phyloP scores from a whole-genome alignment of 1,139 yeast species.

The Yamadazyma friedrichii region DNA sequence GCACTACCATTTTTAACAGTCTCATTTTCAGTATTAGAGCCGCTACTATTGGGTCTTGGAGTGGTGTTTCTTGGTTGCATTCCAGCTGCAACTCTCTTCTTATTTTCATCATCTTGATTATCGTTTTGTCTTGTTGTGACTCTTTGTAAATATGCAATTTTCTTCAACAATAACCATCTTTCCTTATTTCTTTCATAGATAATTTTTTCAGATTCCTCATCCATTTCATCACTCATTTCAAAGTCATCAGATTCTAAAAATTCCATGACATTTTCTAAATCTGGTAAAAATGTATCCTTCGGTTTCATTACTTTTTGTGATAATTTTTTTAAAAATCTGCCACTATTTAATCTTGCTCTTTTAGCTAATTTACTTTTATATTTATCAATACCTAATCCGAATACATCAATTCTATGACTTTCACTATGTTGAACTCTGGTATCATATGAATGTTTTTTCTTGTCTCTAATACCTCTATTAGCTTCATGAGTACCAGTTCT shows the following conservation, averaged over 20 bases:
- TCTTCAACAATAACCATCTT: constrained; percentile 68
- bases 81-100: constrained; percentile 35
- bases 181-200: constrained; percentile 51
- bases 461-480: constrained; percentile 80
- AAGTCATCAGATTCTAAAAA: constrained; percentile 51
- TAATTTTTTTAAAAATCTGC: constrained; percentile 54
- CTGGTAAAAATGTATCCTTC: constrained; percentile 51
- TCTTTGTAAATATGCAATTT: constrained; percentile 66
- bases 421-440: constrained; percentile 70
- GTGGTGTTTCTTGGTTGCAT: constrained; percentile 17
- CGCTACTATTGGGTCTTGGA: constrained; percentile 3
- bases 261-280: constrained; percentile 51
- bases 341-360: constrained; percentile 52
- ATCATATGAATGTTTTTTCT: constrained; percentile 77
- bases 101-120: constrained; percentile 30
- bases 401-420: constrained; percentile 68
- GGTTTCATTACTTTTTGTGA: constrained; percentile 46
- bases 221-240: constrained; percentile 35
- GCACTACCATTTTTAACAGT: neutral
- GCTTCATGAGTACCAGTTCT: constrained; percentile 77
- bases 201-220: constrained; percentile 39
- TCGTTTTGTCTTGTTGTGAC: constrained; percentile 47
- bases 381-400: constrained; percentile 71
- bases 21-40: neutral
- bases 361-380: constrained; percentile 46